phyloP scores from a whole-genome alignment of 768 basidiomycete genomes.

The Naematelia aurantialba region DNA sequence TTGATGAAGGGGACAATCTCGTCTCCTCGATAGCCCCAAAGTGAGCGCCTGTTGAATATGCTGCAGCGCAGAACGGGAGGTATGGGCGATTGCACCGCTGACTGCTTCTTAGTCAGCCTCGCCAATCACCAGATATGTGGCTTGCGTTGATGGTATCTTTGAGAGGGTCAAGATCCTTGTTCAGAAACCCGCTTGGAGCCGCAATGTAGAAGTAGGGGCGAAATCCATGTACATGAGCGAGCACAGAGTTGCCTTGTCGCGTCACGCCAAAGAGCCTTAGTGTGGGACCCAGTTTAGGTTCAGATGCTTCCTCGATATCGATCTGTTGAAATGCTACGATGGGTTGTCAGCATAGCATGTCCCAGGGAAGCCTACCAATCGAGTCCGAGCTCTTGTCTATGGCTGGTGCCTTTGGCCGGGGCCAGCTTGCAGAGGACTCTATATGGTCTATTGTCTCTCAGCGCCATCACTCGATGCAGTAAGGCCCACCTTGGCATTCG shows the following conservation, averaged over 20 bases:
- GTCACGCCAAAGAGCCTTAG: conserved; percentile 86
- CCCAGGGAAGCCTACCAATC: conserved; percentile 62
- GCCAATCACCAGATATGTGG: not conserved
- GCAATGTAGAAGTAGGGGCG: conserved; percentile 90
- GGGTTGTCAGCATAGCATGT: not conserved
- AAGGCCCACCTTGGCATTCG: conserved; percentile 26
- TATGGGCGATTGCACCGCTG: conserved; percentile 20
- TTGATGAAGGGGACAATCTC: conserved; percentile 76
- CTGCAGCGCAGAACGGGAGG: conserved; percentile 51
- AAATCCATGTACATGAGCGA: conserved; percentile 76
- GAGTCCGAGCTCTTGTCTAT: conserved; percentile 63
- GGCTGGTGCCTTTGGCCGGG: conserved; percentile 51
- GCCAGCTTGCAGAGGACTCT: conserved; percentile 48
- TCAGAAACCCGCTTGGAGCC: conserved; percentile 74
- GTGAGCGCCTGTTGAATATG: conserved; percentile 63
- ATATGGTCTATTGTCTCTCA: conserved; percentile 27
- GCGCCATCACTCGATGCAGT: not conserved
- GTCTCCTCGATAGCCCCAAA: conserved; percentile 89
- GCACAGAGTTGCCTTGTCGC: conserved; percentile 81
- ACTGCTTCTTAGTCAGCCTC: conserved; percentile 7
- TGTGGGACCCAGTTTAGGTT: conserved; percentile 55
- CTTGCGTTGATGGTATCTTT: conserved; percentile 70
- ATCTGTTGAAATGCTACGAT: conserved; percentile 87
- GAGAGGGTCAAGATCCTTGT: conserved; percentile 66
- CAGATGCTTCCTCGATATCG: conserved; percentile 71